Evolutionary conservation across 495 filamentous ascomycete species (phyloP).

Genomic region (Pseudomonodictys pantanalensis): DNA sequence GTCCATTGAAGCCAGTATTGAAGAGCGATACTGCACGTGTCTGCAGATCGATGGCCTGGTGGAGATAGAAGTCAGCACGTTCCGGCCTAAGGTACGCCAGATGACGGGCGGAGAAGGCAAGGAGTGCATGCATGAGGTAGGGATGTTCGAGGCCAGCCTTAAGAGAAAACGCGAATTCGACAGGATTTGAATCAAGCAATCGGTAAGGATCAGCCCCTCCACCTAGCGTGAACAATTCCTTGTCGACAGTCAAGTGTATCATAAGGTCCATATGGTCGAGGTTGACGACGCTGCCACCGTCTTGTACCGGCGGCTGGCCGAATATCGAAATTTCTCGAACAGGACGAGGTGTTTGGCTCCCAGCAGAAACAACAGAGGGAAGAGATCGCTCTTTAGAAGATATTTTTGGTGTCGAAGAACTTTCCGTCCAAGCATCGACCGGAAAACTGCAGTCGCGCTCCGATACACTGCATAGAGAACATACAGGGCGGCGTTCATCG

Average conservation of each 20-base stretch:
- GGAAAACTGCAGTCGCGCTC: slow-evolving; percentile 40
- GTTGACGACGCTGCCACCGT: slow-evolving; percentile 38
- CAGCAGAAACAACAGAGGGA: background rate
- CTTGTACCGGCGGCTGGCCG: background rate
- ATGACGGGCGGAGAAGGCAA: slow-evolving; percentile 41
- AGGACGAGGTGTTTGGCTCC: background rate
- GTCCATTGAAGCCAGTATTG: slow-evolving; percentile 35
- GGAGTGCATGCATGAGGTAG: slow-evolving; percentile 41
- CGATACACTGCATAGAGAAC: slow-evolving; percentile 40
- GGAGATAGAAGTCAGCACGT: slow-evolving; percentile 29
- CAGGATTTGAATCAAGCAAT: too few species aligned
- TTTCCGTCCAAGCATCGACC: slow-evolving; percentile 1
- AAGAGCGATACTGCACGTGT: slow-evolving; percentile 43
- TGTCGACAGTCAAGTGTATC: slow-evolving; percentile 35
- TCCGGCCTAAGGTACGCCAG: slow-evolving; percentile 35
- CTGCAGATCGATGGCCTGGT: slow-evolving; percentile 38
- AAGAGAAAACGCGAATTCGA: background rate
- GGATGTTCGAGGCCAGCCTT: slow-evolving; percentile 33
- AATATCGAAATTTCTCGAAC: background rate
- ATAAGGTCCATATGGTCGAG: slow-evolving; percentile 43
- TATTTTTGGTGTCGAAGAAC: background rate
- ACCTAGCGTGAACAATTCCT: slow-evolving; percentile 36
- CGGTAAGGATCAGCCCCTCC: slow-evolving; percentile 22
- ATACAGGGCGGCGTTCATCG: slow-evolving; percentile 41
- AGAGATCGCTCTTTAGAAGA: background rate